These are phyloP conservation scores for Aspergillus glaucus DNA, from an alignment of 2,329 filamentous ascomycete genomes.

Conservation along the genomic window DNA sequence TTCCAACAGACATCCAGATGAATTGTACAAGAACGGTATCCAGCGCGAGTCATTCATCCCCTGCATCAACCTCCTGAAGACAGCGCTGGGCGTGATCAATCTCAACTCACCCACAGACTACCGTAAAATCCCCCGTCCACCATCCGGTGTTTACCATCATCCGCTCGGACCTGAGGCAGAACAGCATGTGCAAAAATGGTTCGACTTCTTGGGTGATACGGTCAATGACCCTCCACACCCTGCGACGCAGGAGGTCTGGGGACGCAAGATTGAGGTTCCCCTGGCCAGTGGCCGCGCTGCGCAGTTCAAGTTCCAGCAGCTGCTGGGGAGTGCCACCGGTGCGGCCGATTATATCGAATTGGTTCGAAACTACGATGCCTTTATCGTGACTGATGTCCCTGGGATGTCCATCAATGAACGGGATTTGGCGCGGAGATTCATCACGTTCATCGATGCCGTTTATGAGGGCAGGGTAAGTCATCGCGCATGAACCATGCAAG, in stretches of 20 bases:
- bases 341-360: slow-evolving; percentile 95
- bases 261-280: slow-evolving; percentile 80
- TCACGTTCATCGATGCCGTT: slow-evolving; percentile 94
- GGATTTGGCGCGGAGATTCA: slow-evolving; percentile 86
- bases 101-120: slow-evolving; percentile 95
- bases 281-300: slow-evolving; percentile 81
- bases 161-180: slow-evolving; percentile 71
- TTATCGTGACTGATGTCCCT: slow-evolving; percentile 84
- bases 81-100: slow-evolving; percentile 79
- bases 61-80: slow-evolving; percentile 86
- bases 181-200: slow-evolving; percentile 89
- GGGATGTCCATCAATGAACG: slow-evolving; percentile 82
- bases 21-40: slow-evolving; percentile 96
- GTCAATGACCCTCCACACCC: slow-evolving; percentile 67
- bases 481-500: neutral
- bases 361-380: slow-evolving; percentile 81
- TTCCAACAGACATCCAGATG: slow-evolving; percentile 91
- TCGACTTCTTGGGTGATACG: slow-evolving; percentile 83
- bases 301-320: slow-evolving; percentile 85
- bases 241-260: slow-evolving; percentile 83
- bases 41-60: slow-evolving; percentile 93
- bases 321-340: slow-evolving; percentile 81
- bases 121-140: slow-evolving; percentile 88
- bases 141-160: slow-evolving; percentile 89
- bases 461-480: slow-evolving; percentile 63